Evolutionary conservation across 257 asterid genomes (phyloP), one percentile per base, ranked within the genome.

Genomic region (Galeopsis tetrahit): DNA sequence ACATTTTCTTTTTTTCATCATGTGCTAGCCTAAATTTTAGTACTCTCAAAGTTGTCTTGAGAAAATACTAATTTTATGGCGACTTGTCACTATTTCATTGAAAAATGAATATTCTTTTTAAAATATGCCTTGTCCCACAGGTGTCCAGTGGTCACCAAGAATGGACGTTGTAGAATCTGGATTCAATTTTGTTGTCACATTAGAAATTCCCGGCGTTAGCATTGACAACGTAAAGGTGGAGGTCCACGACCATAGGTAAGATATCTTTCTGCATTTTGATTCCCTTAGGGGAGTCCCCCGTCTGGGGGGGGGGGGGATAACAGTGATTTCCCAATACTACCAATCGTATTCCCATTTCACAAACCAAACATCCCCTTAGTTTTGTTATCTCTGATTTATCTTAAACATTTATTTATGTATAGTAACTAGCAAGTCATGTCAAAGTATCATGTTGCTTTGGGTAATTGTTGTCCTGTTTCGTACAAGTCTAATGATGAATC

Each of bases 111-210:
- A 44, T 62, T 76, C 52, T 76, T 60, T 11, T 34, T 58, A 28
- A 7, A 35, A 72, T 61, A 69, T 15, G 31, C 10, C 28, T 43
- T 53, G 17, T 75, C 34, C 38, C 58, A 9, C 86, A 89, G 96
- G 79, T 68, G 55, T 38, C 62, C 69, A 75, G 69, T 85, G 89
- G 93, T 77, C 85, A 21, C 98, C 96, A 17, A 90, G 78, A 81
- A 87, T 88, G 95, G 90, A 91, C 65, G 84, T 88, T 65, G 87
- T 78, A 58, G 98, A 90, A 82, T 85, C 94, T 43, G 87, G 94
- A 72, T 48, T 35, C 69, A 79, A 32, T 73, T 90, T 84, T 69
- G 46, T 81, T 38, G 77, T 90, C 76, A 82, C 87, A 2, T 52
- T 88, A 73, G 98, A 92, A 82, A 85, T 92, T 69, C 96, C 98